phyloP scores from a whole-genome alignment of 805 yeast genomes.

The Cyberlindnera xylosilytica region DNA sequence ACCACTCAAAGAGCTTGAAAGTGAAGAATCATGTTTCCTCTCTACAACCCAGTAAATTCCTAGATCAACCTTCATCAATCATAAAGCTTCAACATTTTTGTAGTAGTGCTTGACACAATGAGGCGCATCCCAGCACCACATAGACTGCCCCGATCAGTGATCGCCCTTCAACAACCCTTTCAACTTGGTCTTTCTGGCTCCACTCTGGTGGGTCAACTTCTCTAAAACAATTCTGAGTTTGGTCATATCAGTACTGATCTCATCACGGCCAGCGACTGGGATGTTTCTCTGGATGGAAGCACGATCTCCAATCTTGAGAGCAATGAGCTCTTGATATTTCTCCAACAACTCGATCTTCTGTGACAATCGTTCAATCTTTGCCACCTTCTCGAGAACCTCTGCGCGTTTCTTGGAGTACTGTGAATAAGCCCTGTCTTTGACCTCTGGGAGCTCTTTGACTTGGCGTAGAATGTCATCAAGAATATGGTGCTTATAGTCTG shows the following conservation, averaged over 20 bases:
- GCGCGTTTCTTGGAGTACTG: constrained; percentile 15
- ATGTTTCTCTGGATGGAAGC: constrained; percentile 16
- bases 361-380: constrained; percentile 8
- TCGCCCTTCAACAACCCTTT: constrained; percentile 2
- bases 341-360: constrained; percentile 7
- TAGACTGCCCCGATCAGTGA: neutral
- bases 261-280: constrained; percentile 14
- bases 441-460: constrained; percentile 20
- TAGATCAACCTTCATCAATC: too few relatives aligned
- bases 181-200: constrained; percentile 9
- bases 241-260: constrained; percentile 18
- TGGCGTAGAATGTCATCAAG: constrained; percentile 18
- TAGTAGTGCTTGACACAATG: neutral
- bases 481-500: constrained; percentile 19
- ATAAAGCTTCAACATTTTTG: neutral
- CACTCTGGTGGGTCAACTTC: constrained; percentile 21
- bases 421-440: constrained; percentile 5
- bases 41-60: too few relatives aligned
- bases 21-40: too few relatives aligned
- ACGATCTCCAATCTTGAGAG: constrained; percentile 21
- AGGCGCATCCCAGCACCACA: neutral
- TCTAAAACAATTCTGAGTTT: constrained; percentile 18
- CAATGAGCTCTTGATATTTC: constrained; percentile 10
- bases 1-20: too few relatives aligned
- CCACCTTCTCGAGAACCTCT: constrained; percentile 7